phyloP scores from a whole-genome alignment of 2,329 filamentous ascomycete species.

The Fusarium sp. region DNA sequence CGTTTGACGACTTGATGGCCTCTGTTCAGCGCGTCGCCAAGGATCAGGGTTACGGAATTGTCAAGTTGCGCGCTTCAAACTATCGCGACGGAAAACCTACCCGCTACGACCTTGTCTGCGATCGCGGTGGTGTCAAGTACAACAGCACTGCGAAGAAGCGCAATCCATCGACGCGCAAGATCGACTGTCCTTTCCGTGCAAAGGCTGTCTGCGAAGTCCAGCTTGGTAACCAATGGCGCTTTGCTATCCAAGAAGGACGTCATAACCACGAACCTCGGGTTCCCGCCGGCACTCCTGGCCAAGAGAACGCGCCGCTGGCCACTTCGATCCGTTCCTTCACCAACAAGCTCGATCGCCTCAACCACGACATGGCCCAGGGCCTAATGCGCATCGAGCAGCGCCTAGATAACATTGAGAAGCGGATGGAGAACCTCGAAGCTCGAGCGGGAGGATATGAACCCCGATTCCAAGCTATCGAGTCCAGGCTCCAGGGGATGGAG shows the following conservation, averaged over 20 bases:
- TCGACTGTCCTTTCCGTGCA: constrained; percentile 71
- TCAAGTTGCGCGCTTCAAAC: constrained; percentile 71
- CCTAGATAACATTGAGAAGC: constrained; percentile 64
- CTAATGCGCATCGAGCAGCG: constrained; percentile 62
- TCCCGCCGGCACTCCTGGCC: constrained; percentile 63
- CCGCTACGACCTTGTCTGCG: constrained; percentile 71
- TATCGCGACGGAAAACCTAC: constrained; percentile 72
- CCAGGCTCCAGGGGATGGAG: constrained; percentile 55
- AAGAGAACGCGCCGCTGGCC: constrained; percentile 67
- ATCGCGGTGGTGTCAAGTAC: constrained; percentile 72
- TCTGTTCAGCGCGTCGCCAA: constrained; percentile 70
- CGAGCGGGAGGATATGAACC: constrained; percentile 56
- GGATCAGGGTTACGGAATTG: constrained; percentile 71
- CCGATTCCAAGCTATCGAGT: constrained; percentile 57
- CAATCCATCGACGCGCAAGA: constrained; percentile 71
- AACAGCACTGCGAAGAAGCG: constrained; percentile 73
- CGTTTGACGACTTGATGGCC: constrained; percentile 68
- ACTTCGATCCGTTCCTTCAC: constrained; percentile 68
- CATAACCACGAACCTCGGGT: constrained; percentile 71
- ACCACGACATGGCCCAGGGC: constrained; percentile 65
- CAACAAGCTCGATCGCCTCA: constrained; percentile 69
- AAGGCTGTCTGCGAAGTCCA: constrained; percentile 73
- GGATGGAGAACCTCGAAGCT: constrained; percentile 64
- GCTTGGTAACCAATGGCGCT: constrained; percentile 72
- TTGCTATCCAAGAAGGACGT: constrained; percentile 67